Base-by-base conservation (phyloP, 495 filamentous ascomycete genomes). In the Aspergillus avenaceus region DNA sequence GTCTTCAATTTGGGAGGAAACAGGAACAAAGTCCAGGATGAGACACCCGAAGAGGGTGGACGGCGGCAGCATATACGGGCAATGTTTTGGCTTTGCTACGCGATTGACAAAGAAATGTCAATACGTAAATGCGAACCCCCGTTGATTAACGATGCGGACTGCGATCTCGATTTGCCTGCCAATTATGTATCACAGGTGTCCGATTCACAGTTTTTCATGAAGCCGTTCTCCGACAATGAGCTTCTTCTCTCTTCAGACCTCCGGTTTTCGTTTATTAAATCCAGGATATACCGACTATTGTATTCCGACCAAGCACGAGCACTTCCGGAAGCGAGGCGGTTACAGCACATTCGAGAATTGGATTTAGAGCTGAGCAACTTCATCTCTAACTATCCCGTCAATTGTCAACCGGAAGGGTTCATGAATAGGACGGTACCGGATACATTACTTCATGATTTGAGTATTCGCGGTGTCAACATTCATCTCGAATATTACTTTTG, bases 71-170 rank as follows among this genome's bases (percentile, higher is more conserved):
- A 71, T 53, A 25, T 64, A 4, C 64, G 67, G 4, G 58, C 50
- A 21, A 26, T 69, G 0, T 72, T 72, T 48, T 72, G 69, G 69
- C 49, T 65, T 8, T 67, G 62, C 44, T 72, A 70, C 49, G 47
- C 49, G 12, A 40, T 62, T 9, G 70, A 71, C 45, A 70, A 65
- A 31, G 63, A 70, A 43, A 51, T 70, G 24, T 62, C 63, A 8
- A 61, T 69, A n/a, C 62, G 64, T 11, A 54, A 56, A 25, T 34
- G 52, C 9, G 54, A 61, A 26, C 60, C 66, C 4, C 66, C 66
- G 2, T 29, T 62, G 12, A 54, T 71, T 2, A 60, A 63, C 9
- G 66, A 66, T 12, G 52, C 47, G 14, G 55, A 71, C 22, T 70
- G 66, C 23, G 68, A 71, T 28, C 18, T 71, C 8, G 53, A 61